Evolutionary conservation across 352 stramenopile genomes (phyloP), one percentile per base, ranked within the genome.

Genomic region (Peronospora belbahrii): DNA sequence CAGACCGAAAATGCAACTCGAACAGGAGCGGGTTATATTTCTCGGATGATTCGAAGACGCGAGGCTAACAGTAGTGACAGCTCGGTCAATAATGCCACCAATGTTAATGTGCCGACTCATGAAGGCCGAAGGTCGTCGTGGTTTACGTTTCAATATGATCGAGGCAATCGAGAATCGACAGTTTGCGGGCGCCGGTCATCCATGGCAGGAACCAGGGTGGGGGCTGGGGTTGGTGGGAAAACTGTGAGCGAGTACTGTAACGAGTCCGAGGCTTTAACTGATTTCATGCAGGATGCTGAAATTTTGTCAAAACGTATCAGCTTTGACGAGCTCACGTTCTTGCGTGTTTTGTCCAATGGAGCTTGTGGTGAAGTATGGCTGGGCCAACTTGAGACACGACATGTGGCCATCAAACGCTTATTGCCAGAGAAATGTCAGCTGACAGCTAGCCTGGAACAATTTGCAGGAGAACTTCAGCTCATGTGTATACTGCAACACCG

Each of bases 341-440:
- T 86, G 39, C 67, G 73, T 0, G 57, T 81, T 41, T 25, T 89
- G 28, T 81, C 70, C 9, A 83, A 84, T 39, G 79, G 79, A 28
- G 70, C 77, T 9, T 89, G 68, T 19, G 80, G 80, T 8, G 77
- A 92, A 49, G 76, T 92, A 15, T 87, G 63, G 55, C 56, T 83
- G 13, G 80, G 73, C 0, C 72, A 84, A 48, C 52, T 83, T 15
- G 70, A 88, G 43, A 83, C 65, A 13, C 69, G 63, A 6, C 70
- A 85, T 43, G 76, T 92, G 11, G 71, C 79, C 10, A 85, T 89
- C 42, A 89, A 92, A 52, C 63, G 65, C 5, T 46, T 88, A 8
- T 48, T 92, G 14, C 73, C 67, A 0, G 71, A 85, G 50, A 83
- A 80, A 43, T 67, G 62, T 27, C 62, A 77, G 37, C 52, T 70